Percentiles rank a stretch among this genome's conserved stretches.
These are phyloP conservation scores for Skeletonema menzelii DNA, from an alignment of 108 stramenopile genomes.

Conservation along the genomic window DNA sequence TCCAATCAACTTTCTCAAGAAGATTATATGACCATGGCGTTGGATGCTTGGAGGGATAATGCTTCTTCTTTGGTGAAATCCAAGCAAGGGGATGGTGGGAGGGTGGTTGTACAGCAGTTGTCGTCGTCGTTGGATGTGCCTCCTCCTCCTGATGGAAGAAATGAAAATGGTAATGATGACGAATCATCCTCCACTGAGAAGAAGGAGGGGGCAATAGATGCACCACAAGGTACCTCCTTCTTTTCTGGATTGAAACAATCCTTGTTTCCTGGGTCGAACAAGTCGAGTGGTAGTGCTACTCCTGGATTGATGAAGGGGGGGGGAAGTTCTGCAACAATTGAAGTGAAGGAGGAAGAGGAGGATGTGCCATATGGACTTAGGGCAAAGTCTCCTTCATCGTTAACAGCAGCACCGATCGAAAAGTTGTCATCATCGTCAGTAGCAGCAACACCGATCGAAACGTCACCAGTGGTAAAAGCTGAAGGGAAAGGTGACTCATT, in stretches of 20 bases:
- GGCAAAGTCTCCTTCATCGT: background rate
- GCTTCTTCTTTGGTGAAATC: background rate
- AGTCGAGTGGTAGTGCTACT: background rate
- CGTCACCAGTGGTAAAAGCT: background rate
- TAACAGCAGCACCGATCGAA: background rate
- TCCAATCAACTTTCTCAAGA: background rate
- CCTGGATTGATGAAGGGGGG: too few relatives aligned
- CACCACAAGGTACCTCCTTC: background rate
- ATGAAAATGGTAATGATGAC: background rate
- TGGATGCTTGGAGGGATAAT: slow-evolving; percentile 1
- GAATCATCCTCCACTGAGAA: background rate
- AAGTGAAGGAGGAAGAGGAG: background rate
- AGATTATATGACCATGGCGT: background rate
- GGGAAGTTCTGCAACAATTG: background rate
- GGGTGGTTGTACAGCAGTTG: too few relatives aligned
- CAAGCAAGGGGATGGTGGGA: too few relatives aligned
- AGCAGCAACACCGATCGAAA: background rate
- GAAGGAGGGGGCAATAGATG: background rate
- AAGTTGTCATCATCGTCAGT: background rate
- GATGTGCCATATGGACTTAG: background rate
- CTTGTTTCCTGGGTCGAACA: background rate
- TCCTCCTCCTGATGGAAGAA: too few relatives aligned
- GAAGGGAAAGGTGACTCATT: background rate
- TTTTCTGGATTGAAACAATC: slow-evolving; percentile 3
- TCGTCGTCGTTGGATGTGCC: too few relatives aligned